Evolutionary conservation across 169 alveolate species (phyloP), one percentile per base, ranked within the genome.

Genomic region (Cryptosporidium ryanae): DNA sequence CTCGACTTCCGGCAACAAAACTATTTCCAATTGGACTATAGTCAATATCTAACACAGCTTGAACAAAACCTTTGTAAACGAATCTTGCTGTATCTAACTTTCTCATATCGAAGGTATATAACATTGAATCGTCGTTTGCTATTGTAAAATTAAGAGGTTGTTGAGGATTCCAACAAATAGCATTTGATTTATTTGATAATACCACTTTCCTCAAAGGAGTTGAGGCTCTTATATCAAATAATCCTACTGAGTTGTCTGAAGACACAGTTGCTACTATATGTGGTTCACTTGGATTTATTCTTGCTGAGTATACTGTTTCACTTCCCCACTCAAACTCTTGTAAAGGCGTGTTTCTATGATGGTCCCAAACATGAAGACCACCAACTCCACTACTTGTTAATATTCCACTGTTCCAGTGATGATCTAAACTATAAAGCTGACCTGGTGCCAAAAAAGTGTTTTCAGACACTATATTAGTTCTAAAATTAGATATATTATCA

Each of bases 61-160:
- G 95, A 54, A 95, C 93, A 90, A 95, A 96, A 31, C 95, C 98
- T 87, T 97, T 97, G 91, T 98, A 99, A 29, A 98, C 96, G 91
- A 96, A 84, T 89, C 94, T 94, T 31, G 99, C 98, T 57, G 92
- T 84, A 64, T 96, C 93, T 76, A 97, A 92, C 70, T 96, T 94
- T 84, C 99, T 94, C 97, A 97, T 96, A 90, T 98, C 99, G 92
- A 97, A 98, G 23, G 99, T 96, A 92, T 98, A 98, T 44, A 97
- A 91, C 93, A 97, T 97, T 29, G 98, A 94, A 92, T 98, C 99
- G 84, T 98, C 99, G 91, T 97, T 97, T 27, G 99, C 99, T 18
- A 96, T 97, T 15, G 98, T 97, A 89, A 98, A 96, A 82, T 97
- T 95, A 71, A 96, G 87, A 38, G 99, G 99, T 66, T 98, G 98